Percentiles rank a stretch among this genome's conserved stretches.
Evolutionary conservation across 352 stramenopile genomes (phyloP).

Genomic region (Phytophthora brassicae): DNA sequence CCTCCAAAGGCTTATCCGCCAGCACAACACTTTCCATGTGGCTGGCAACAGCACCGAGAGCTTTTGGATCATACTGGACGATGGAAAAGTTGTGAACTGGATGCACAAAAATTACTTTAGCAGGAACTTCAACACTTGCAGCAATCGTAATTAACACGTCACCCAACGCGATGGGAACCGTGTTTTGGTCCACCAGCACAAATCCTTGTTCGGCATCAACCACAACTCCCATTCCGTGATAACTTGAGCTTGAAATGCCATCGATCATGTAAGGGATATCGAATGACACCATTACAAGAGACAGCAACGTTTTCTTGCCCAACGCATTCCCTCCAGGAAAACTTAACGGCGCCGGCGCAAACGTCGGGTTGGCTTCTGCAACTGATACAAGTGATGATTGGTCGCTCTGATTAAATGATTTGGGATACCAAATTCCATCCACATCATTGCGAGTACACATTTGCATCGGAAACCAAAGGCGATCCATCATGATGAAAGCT

Average conservation of each 20-base stretch:
- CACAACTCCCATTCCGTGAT: slow-evolving; percentile 88
- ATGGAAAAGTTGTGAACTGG: slow-evolving; percentile 93
- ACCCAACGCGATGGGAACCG: slow-evolving; percentile 84
- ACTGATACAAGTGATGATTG: slow-evolving; percentile 24
- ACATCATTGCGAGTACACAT: slow-evolving; percentile 73
- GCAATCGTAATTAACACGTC: slow-evolving; percentile 89
- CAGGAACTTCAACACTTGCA: slow-evolving; percentile 85
- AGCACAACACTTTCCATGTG: slow-evolving; percentile 63
- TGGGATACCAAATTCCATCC: slow-evolving; percentile 72
- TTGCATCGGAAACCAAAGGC: slow-evolving; percentile 89
- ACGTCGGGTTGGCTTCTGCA: slow-evolving; percentile 50
- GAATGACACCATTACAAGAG: slow-evolving; percentile 91
- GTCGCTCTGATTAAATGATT: slow-evolving; percentile 26
- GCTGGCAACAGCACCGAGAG: slow-evolving; percentile 60
- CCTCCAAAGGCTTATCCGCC: slow-evolving; percentile 63
- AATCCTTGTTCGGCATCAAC: slow-evolving; percentile 83
- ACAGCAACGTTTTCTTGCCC: slow-evolving; percentile 73
- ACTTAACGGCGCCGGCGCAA: slow-evolving; percentile 58
- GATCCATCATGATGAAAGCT: slow-evolving; percentile 89
- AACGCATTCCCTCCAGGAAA: slow-evolving; percentile 68
- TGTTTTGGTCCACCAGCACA: slow-evolving; percentile 93
- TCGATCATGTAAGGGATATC: slow-evolving; percentile 93
- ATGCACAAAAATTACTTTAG: slow-evolving; percentile 90
- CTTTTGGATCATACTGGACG: slow-evolving; percentile 85
- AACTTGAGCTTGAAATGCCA: slow-evolving; percentile 88